phyloP scores from a whole-genome alignment of 345 rosid genomes.

The Euphorbia tirucalli region DNA sequence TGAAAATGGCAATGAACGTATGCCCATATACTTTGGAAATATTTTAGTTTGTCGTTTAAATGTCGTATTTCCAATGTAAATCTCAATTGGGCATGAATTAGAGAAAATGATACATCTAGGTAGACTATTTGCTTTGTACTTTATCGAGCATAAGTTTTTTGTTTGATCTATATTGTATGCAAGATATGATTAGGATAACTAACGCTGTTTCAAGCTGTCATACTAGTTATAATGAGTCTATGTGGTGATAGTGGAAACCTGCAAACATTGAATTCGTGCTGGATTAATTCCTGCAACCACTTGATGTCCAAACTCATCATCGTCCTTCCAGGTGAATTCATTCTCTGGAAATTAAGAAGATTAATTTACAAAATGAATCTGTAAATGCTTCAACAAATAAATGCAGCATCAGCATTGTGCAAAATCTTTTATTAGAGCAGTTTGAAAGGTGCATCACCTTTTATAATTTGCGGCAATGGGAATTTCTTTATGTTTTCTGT shows the following conservation, averaged over 20 bases:
- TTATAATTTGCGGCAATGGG: slow-evolving; percentile 50
- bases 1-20: not conserved
- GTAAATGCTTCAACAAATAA: not conserved
- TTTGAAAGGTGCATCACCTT: slow-evolving; percentile 34
- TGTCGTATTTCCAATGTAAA: not conserved
- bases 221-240: not conserved
- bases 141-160: no score
- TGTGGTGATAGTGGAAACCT: slow-evolving; percentile 32
- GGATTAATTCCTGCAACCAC: slow-evolving; percentile 93
- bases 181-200: not conserved
- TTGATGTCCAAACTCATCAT: slow-evolving; percentile 71
- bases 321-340: slow-evolving; percentile 68
- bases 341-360: slow-evolving; percentile 30
- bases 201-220: not conserved
- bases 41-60: not conserved
- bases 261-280: slow-evolving; percentile 48
- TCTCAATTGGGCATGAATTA: not conserved
- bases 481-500: slow-evolving; percentile 28
- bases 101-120: not conserved
- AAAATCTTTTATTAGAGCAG: not conserved
- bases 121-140: not conserved
- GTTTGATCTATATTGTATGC: not conserved
- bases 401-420: not conserved
- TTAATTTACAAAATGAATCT: not conserved
- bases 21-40: not conserved